Evolutionary conservation across 2,329 filamentous ascomycete species (phyloP), one percentile per base, ranked within the genome.

Genomic region (Passalora sequoiae): DNA sequence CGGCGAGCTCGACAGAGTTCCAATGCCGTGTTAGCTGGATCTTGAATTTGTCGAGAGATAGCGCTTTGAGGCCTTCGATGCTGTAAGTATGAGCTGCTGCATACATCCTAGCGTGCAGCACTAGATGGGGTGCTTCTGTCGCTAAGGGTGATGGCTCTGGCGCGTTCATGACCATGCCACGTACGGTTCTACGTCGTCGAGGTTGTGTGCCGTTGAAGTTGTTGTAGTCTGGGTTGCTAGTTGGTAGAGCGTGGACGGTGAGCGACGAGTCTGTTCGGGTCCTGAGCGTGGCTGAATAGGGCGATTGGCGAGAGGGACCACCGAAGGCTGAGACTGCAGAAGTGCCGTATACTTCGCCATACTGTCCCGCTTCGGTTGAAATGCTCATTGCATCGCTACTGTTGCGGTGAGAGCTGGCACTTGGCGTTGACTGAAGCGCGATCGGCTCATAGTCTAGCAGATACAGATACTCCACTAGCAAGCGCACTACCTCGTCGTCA

Each of bases 1-100:
- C 50, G 6, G 59, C 47, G 10, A 66, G 54, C 27, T 61, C 59
- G 6, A 44, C 29, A 0, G 58, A 51, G 15, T 64, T 38, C 53
- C 50, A 55, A 29, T 58, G 56, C 10, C 41, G 40, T 17, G 51
- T 52, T 6, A 50, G 45, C 33, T 52, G 56, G 17, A 56, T 50
- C 13, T 55, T 56, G 47, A 56, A 60, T 33, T 59, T 60, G 21
- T 49, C 49, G 2, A 56, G 41, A 3, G 56, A 47, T 6, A 60
- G 42, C 2, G 49, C 41, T 29, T 56, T 56, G 13, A 61, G 46
- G 0, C 55, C 55, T 6, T 31, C 38, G 7, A 61, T 52, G 13
- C 53, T 51, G 32, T 57, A 61, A 13, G 47, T 47, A 10, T 51
- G 42, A 12, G 47, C 58, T 3, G 53, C 51, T 16, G 55, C 48